phyloP scores from a whole-genome alignment of 83 land plant genomes.

The Diphasiastrum complanatum region DNA sequence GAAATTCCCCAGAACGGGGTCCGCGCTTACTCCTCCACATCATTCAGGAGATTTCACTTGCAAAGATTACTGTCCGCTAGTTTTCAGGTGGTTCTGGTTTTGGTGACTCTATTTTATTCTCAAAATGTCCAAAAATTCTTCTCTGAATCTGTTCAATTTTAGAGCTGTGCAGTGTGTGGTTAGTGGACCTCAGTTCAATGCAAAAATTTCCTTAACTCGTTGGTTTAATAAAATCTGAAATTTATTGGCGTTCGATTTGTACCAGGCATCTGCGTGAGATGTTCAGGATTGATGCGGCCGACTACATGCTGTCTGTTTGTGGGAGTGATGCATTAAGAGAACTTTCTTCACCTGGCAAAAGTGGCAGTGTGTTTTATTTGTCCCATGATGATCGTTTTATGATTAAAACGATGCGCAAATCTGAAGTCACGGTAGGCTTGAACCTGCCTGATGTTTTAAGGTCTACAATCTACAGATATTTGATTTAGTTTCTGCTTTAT shows the following conservation, averaged over 20 bases:
- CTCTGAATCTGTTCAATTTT: not conserved
- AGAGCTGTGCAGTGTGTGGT: not conserved
- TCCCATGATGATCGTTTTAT: slow-evolving; percentile 34
- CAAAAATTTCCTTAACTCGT: no score
- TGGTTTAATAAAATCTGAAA: not conserved
- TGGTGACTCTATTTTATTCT: no score
- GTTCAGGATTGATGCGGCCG: slow-evolving; percentile 28
- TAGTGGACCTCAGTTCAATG: no score
- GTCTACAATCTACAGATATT: no score
- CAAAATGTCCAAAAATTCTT: not conserved
- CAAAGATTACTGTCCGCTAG: slow-evolving; percentile 24
- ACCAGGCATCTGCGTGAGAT: slow-evolving; percentile 27
- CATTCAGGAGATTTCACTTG: slow-evolving; percentile 23
- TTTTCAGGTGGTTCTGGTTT: slow-evolving; percentile 16
- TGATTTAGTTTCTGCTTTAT: no score
- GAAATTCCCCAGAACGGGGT: slow-evolving; percentile 18
- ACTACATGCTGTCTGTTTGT: slow-evolving; percentile 35
- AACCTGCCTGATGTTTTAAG: no score
- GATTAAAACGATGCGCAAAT: slow-evolving; percentile 30
- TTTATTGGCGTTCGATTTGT: slow-evolving; percentile 29
- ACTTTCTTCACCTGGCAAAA: slow-evolving; percentile 28
- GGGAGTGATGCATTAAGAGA: slow-evolving; percentile 24
- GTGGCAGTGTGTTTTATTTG: slow-evolving; percentile 20
- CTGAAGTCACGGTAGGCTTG: slow-evolving; percentile 36
- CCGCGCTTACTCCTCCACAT: slow-evolving; percentile 18